Base-by-base conservation (phyloP, 1,284 basidiomycete species). In the Cutaneotrichosporon mucoides region DNA sequence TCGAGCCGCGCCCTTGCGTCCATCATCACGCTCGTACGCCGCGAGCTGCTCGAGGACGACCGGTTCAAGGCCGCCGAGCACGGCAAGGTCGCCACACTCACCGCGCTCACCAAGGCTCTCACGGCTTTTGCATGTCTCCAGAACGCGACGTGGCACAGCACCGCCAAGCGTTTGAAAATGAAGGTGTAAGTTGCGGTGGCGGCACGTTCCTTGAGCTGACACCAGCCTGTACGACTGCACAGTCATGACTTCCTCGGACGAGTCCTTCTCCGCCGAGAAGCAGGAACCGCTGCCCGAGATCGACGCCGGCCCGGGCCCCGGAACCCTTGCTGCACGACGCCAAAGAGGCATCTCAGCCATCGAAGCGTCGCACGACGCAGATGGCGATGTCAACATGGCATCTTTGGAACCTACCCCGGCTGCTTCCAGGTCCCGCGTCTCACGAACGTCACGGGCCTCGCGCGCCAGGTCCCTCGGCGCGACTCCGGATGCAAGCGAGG, bases 51-150 rank as follows among this genome's bases (percentile, higher is more conserved):
- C 35, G 68, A 75, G 44, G 76, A 77, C 62, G 71, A 75, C 41
- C 59, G 74, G 33, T 79, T 76, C 58, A 67, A 73, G 34, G 64
- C 66, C 15, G 71, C 69, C 34, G 67, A 74, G 12, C 70, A 67
- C 53, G 72, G 74, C 41, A 73, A 65, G 9, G 53, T 80, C 0
- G 64, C 71, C 12, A 74, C 64, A 15, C 57, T 80, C n/a, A 68
- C 74, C 8, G 75, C 76, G 8, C 68, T 82, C 53, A 82, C 81
- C 1, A 82, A 80, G 62, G 80, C 81, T 3, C 64, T 83, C 57
- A 82, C 81, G 1, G 81, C 81, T 0, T 83, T 82, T 67, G 80
- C 80, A 0, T 80, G 80, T 54, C 67, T 83, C 2, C 81, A 82
- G 66, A 78, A 74, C 13, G 79, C 80, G 13, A 83, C 82, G 4